Base-by-base conservation (phyloP, 2,329 filamentous ascomycete species). In the Cytospora paraplurivora region DNA sequence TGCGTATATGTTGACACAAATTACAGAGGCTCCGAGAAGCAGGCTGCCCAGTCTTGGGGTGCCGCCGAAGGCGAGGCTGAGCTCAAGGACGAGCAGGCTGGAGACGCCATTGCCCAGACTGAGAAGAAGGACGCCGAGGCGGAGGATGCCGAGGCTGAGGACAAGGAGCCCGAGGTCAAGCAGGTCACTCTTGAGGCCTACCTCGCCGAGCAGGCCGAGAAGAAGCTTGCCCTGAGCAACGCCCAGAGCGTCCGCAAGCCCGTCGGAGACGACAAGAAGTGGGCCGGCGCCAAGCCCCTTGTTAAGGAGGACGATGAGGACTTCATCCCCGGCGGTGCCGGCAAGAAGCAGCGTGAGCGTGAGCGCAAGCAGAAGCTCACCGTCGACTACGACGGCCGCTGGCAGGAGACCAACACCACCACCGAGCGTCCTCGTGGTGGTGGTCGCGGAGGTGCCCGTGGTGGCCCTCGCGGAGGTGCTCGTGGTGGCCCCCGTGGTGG, bases 251-350 rank as follows among this genome's bases (percentile, higher is more conserved):
- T 92, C 75, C 94, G 95, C 81, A 88, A 93, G 83, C 82, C 94
- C 78, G 97, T 98, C 84, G 93, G 93, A 74, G 85, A 83, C 73
- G 88, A 93, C 84, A 94, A 95, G 87, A 95, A 97, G 86, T 97
- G 93, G 91, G 91, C 90, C 73, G 83, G 85, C 73, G 93, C 92
- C 76, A 96, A 93, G 83, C 75, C 84, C 64, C 81, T 90, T 63
- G 76, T 79, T 75, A 89, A 89, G 77, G 81, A 87, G 21, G 85
- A 87, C 13, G 84, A 85, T 61, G 88, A 92, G 72, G 87, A 90
- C 71, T 97, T 91, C 86, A 89, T 97, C 75, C 80, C 89, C 73
- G 88, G 84, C 71, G 78, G 84, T 69, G 83, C 82, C 67, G 89
- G 89, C 81, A 97, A 97, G 89, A 79, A 87, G 77, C 84, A 86